Percentiles rank a stretch among this genome's conserved stretches.
Conservation (phyloP, 2,329 filamentous ascomycete genomes). For the Colletotrichum truncatum region DNA sequence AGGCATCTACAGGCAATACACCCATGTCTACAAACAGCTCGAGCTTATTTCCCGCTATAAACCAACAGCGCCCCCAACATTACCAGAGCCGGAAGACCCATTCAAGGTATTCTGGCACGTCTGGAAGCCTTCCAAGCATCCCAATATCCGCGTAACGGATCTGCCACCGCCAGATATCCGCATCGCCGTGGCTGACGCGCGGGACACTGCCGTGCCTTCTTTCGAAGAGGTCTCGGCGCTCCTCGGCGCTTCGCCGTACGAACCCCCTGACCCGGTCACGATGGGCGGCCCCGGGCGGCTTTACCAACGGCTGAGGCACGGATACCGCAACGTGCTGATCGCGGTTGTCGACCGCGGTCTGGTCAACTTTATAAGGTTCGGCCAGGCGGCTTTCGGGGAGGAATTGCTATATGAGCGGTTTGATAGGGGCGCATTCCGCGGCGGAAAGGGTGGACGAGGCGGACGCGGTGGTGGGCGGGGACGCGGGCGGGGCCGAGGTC, state of each 20-base stretch:
- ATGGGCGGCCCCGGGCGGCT: constrained; percentile 58
- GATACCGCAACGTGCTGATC: constrained; percentile 82
- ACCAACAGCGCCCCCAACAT: constrained; percentile 47
- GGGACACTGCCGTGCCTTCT: constrained; percentile 76
- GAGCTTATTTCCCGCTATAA: constrained; percentile 78
- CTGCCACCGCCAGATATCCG: constrained; percentile 85
- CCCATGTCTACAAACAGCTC: constrained; percentile 79
- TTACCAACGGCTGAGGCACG: constrained; percentile 85
- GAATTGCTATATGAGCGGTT: constrained; percentile 76
- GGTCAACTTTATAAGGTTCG: constrained; percentile 85
- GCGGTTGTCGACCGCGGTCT: constrained; percentile 91
- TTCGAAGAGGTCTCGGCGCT: constrained; percentile 76
- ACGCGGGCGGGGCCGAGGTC: constrained; percentile 46
- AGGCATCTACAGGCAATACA: constrained; percentile 73
- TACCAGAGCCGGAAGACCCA: constrained; percentile 51
- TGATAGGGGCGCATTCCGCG: constrained; percentile 48
- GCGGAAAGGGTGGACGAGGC: constrained; percentile 47
- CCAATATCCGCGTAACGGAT: constrained; percentile 79
- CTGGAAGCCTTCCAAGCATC: constrained; percentile 74
- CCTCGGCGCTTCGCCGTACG: constrained; percentile 77
- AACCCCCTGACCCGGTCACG: constrained; percentile 57
- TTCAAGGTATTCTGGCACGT: constrained; percentile 83
- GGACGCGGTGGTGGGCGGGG: constrained; percentile 54
- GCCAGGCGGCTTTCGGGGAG: constrained; percentile 80
- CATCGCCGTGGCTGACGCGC: constrained; percentile 82